Percentiles rank a stretch among this genome's conserved stretches.
These are phyloP conservation scores for Podila minutissima DNA, from an alignment of 192 early-diverging fungal genomes.

Conservation along the genomic window DNA sequence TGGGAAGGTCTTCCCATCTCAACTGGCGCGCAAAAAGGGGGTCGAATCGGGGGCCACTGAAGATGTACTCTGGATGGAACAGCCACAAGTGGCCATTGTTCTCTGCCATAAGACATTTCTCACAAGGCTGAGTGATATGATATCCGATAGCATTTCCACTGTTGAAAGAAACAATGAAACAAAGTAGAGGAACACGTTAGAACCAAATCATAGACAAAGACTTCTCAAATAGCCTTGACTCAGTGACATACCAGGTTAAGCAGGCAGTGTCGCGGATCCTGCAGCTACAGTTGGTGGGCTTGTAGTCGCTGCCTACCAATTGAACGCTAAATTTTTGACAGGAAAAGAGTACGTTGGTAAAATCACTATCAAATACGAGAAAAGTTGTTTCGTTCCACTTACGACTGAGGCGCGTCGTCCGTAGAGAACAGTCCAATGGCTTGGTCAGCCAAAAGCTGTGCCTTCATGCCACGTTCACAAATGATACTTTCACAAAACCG, in stretches of 20 bases:
- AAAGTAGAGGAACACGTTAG: not conserved
- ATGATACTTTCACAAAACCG: constrained; percentile 70
- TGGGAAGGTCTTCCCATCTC: constrained; percentile 32
- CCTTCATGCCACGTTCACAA: constrained; percentile 80
- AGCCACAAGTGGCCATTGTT: constrained; percentile 98
- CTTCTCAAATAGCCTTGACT: not conserved
- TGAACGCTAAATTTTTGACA: constrained; percentile 57
- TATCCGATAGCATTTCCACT: constrained; percentile 82
- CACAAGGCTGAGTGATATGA: constrained; percentile 83
- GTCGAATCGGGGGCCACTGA: constrained; percentile 16
- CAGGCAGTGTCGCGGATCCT: constrained; percentile 78
- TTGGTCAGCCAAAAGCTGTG: constrained; percentile 72
- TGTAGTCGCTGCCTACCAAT: constrained; percentile 73
- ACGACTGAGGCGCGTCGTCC: constrained; percentile 70
- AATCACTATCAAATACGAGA: not conserved
- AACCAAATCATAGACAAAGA: too few relatives aligned
- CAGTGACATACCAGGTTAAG: constrained; percentile 62
- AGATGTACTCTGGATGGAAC: constrained; percentile 81
- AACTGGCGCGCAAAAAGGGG: constrained; percentile 4
- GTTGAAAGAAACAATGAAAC: not conserved
- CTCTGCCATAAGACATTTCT: constrained; percentile 82
- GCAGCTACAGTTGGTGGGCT: constrained; percentile 74
- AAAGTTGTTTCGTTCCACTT: constrained; percentile 31
- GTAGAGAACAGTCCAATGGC: constrained; percentile 75
- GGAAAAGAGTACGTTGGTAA: not conserved